phyloP scores from a whole-genome alignment of 805 yeast species.

The Lipomyces starkeyi region DNA sequence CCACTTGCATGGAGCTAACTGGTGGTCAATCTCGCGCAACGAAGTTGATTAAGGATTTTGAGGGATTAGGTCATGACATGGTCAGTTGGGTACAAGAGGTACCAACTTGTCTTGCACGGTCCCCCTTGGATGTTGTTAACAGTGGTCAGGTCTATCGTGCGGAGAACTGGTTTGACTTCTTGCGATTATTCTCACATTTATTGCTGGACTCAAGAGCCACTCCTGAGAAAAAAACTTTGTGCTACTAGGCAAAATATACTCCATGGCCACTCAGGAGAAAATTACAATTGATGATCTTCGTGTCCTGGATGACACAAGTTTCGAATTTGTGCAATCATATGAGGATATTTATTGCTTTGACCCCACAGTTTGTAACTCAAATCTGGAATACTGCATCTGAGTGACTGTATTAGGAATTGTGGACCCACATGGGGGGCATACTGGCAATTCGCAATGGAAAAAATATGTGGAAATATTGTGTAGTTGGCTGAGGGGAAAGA shows the following conservation, averaged over 20 bases:
- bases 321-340: neutral
- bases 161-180: neutral
- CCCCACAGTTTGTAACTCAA: neutral
- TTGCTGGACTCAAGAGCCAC: neutral
- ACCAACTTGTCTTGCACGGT: neutral
- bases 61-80: neutral
- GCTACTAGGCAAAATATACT: neutral
- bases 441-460: neutral
- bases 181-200: neutral
- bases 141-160: neutral
- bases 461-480: neutral
- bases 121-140: neutral
- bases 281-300: neutral
- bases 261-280: neutral
- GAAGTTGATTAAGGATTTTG: neutral
- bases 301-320: neutral
- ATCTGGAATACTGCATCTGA: neutral
- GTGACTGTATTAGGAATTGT: conserved; percentile 1
- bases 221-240: neutral
- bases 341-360: neutral
- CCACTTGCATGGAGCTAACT: too few species aligned
- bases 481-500: neutral
- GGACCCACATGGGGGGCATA: neutral
- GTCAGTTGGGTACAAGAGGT: neutral
- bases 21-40: too few species aligned